Evolutionary conservation across 768 basidiomycete species (phyloP), one percentile per base, ranked within the genome.

Genomic region (Calocera viscosa): DNA sequence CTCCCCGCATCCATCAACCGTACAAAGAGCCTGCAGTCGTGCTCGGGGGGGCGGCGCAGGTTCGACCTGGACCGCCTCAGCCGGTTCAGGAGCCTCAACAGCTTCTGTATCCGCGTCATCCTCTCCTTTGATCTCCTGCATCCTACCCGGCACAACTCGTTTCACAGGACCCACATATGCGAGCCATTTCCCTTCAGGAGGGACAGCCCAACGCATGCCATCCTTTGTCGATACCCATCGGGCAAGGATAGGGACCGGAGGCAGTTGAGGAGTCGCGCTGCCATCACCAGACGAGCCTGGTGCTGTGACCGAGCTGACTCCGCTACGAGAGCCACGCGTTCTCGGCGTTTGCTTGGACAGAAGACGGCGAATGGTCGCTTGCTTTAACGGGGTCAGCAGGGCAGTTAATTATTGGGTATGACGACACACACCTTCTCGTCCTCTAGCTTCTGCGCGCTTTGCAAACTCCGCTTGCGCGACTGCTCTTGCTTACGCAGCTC

Each of bases 361-460:
- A 16, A 94, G 81, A 30, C 91, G 86, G 71, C 92, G 92, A 74
- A 94, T 93, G 0, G 91, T 93, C 72, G 93, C 91, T 26, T 85
- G 85, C 89, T 91, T 69, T 64, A 65, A 63, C 22, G 38, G 33
- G 38, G 3, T 16, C 11, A 28, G 64, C 28, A 64, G 43, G 53
- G 3, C 16, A 12, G 49, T 14, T 26, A 32, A 14, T 28, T 12
- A 66, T 49, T n/a, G 30, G 40, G 35, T 8, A 19, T 32, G 33
- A 49, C 0, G 41, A 34, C 5, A 33, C 73, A 64, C 66, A 86
- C 90, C 83, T 90, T 91, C 75, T 91, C 90, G 67, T 91, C 89
- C 72, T 90, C 88, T 2, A 91, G 79, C 75, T 88, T 89, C 78
- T 90, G 90, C 76, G 91, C 89, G 5, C 83, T 84, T 49, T 92